Percentiles rank a stretch among this genome's conserved stretches.
Evolutionary conservation across 768 basidiomycete species (phyloP).

Genomic region (Leccinum boreale): DNA sequence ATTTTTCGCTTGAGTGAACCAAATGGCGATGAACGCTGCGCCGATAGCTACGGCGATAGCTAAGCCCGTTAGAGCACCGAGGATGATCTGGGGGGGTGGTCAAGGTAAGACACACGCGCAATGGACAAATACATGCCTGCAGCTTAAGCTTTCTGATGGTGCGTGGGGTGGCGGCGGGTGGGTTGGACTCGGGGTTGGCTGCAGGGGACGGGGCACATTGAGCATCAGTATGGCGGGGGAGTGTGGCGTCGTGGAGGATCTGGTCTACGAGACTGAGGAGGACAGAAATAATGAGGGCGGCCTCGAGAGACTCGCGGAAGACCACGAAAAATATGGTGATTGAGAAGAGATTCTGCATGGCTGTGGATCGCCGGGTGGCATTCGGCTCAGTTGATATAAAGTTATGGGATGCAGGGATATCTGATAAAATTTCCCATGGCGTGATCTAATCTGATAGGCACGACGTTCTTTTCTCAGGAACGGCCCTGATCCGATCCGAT

Average conservation of each 20-base stretch:
- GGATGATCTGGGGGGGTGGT: constrained; percentile 54
- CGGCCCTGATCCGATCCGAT: neutral
- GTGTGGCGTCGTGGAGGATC: constrained; percentile 45
- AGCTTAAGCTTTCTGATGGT: constrained; percentile 67
- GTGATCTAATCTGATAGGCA: constrained; percentile 2
- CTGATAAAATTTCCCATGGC: constrained; percentile 2
- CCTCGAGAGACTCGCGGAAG: constrained; percentile 92
- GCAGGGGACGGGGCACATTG: neutral
- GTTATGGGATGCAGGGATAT: neutral
- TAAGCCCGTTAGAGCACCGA: constrained; percentile 74
- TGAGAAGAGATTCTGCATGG: constrained; percentile 62
- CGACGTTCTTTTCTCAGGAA: neutral
- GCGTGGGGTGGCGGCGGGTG: constrained; percentile 34
- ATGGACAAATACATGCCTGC: constrained; percentile 41
- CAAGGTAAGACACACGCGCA: neutral
- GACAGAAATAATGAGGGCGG: constrained; percentile 88
- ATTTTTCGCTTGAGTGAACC: constrained; percentile 87
- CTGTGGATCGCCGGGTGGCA: neutral
- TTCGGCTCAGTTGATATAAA: neutral
- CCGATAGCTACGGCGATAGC: constrained; percentile 79
- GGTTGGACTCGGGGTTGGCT: constrained; percentile 21
- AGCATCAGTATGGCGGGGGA: neutral
- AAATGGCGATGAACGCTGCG: constrained; percentile 89
- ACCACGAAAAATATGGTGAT: constrained; percentile 96
- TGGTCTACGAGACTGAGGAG: constrained; percentile 91